A percentile compares a stretch with the other conserved stretches of the same genome.
phyloP scores from a whole-genome alignment of 2,329 filamentous ascomycete species.

The Phoma herbarum region DNA sequence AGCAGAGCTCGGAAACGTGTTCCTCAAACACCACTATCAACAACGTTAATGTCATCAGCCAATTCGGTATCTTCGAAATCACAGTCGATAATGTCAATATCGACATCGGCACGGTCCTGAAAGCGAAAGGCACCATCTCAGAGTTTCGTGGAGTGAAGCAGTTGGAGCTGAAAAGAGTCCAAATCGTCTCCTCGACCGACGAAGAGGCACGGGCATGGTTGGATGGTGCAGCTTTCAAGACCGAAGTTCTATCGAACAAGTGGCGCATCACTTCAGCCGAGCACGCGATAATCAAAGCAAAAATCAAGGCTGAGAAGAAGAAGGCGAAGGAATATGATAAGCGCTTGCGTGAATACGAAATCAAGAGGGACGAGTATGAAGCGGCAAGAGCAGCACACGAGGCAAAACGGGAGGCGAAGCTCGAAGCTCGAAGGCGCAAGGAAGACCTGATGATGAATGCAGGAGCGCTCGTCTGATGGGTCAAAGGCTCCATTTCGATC shows the following conservation, averaged over 20 bases:
- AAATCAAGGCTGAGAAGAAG: conserved; percentile 52
- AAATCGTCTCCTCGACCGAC: conserved; percentile 59
- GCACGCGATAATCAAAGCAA: conserved; percentile 52
- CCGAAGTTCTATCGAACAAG: conserved; percentile 60
- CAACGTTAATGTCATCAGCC: conserved; percentile 51
- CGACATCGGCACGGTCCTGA: conserved; percentile 61
- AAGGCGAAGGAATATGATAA: conserved; percentile 47
- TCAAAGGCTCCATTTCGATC: not conserved
- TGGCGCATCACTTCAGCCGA: conserved; percentile 61
- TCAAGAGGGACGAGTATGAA: conserved; percentile 44
- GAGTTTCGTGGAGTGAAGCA: conserved; percentile 62
- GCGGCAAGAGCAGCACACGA: conserved; percentile 43
- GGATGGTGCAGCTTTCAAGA: conserved; percentile 59
- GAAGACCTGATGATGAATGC: conserved; percentile 55
- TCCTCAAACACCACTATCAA: conserved; percentile 49
- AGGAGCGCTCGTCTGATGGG: conserved; percentile 49
- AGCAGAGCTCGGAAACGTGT: conserved; percentile 33
- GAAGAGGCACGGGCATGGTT: conserved; percentile 65
- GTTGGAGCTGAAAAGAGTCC: conserved; percentile 63
- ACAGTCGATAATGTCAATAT: conserved; percentile 46
- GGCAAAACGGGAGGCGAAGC: conserved; percentile 48
- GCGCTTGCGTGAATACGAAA: conserved; percentile 47
- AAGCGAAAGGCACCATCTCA: conserved; percentile 65
- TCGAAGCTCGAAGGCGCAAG: conserved; percentile 54
- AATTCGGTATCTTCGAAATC: conserved; percentile 54